Percentiles rank a stretch among this genome's conserved stretches.
These are phyloP conservation scores for Brasenia schreberi DNA, from an alignment of 164 flowering plant species.

Conservation along the genomic window DNA sequence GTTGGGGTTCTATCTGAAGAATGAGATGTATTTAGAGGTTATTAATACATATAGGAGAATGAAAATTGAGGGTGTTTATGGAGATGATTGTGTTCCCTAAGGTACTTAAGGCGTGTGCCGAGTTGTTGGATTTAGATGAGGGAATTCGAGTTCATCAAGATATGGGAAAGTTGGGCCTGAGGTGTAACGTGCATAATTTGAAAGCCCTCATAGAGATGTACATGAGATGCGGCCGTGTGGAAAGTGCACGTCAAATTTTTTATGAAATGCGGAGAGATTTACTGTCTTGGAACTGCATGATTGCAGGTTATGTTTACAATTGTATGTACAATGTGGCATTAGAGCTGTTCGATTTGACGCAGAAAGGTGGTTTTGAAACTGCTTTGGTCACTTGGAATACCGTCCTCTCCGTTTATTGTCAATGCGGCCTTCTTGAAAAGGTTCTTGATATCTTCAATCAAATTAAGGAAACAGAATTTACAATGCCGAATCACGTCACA, in stretches of 20 bases:
- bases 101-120: constrained; percentile 31
- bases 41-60: constrained; percentile 16
- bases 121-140: constrained; percentile 8
- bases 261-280: constrained; percentile 31
- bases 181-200: constrained; percentile 17
- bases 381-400: constrained; percentile 45
- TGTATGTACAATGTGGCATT: constrained; percentile 19
- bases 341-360: constrained; percentile 23
- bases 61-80: constrained; percentile 19
- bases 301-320: constrained; percentile 35
- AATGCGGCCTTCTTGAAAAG: constrained; percentile 33
- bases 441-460: constrained; percentile 23
- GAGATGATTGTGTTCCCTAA: constrained; percentile 45
- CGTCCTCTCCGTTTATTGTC: constrained; percentile 37
- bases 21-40: constrained; percentile 19
- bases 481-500: constrained; percentile 32
- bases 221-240: constrained; percentile 28
- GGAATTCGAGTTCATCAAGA: constrained; percentile 34
- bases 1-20: constrained; percentile 21
- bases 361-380: constrained; percentile 21
- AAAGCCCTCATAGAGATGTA: constrained; percentile 48
- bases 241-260: constrained; percentile 24
- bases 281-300: constrained; percentile 42
- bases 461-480: constrained; percentile 10
- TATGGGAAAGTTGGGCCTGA: constrained; percentile 19